Base-by-base conservation (phyloP, 2,329 filamentous ascomycete genomes). In the Cladophialophora psammophila region DNA sequence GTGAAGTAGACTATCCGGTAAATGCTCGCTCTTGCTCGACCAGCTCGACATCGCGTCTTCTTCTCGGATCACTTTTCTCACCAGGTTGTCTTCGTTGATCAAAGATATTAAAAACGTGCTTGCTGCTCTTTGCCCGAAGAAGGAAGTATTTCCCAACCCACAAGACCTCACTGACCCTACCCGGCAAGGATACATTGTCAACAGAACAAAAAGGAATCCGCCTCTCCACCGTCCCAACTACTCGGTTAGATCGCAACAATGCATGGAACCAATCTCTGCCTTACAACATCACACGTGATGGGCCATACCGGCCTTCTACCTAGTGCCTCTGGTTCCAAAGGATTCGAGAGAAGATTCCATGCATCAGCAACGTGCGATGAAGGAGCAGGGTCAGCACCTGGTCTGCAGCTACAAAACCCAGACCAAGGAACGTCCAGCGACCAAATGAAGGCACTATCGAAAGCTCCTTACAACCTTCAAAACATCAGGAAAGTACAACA, bases 271-370 rank as follows among this genome's bases (percentile, higher is more conserved):
- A 63, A 63, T 63, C 50, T 48, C 50, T 34, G 36, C 31, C 36
- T 13, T 48, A 34, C 35, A n/a, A 36, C 52, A 54, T 55, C 31
- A 55, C 60, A 63, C 52, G 60, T 63, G 60, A 63, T 32, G 38
- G 59, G 34, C 9, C 32, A 35, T 7, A 20, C 26, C 57, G 45
- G 26, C 32, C 12, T 50, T 12, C 45, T 26, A 50, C 45, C 45
- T 50, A 50, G 18, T 20, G 45, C 45, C 45, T 60, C 10, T 34
- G 26, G 20, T 8, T 60, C 40, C 13, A 60, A 45, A 45, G 31
- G 10, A 31, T 34, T 45, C 34, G 10, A 45, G 12, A 3, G 42
- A 35, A 60, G 26, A 31, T 31, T 34, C 31, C 13, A 60, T 50
- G 57, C 57, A 50, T 32, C 35, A 5, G 13, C 57, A 36, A 50